Percentiles rank a stretch among this genome's conserved stretches.
Evolutionary conservation across 305 asterid species (phyloP).

Genomic region (Fraxinus paxiana): DNA sequence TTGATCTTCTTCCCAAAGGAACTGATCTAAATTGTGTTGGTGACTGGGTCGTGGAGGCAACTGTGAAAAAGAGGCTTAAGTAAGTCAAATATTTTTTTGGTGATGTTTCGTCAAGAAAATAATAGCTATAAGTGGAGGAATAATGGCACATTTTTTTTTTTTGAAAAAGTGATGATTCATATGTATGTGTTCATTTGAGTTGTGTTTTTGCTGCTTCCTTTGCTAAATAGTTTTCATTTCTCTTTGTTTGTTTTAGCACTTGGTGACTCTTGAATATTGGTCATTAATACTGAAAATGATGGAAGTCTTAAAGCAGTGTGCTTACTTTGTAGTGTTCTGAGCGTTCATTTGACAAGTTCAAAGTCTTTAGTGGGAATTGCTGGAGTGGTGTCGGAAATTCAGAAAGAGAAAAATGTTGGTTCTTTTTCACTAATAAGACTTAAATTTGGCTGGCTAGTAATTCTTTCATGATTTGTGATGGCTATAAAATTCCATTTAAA

Average conservation of each 20-base stretch:
- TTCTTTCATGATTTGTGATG: constrained; percentile 20
- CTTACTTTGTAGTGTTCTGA: constrained; percentile 64
- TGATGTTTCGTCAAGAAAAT: background rate
- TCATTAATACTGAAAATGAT: constrained; percentile 18
- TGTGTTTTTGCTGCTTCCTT: background rate
- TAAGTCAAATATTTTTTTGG: constrained; percentile 32
- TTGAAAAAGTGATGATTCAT: background rate
- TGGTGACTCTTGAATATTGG: background rate
- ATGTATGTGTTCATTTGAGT: background rate
- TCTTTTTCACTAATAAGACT: background rate
- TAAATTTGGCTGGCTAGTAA: constrained; percentile 8
- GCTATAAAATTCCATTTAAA: background rate
- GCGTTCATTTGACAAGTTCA: constrained; percentile 91
- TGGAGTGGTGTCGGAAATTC: constrained; percentile 91
- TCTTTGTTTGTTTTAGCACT: background rate
- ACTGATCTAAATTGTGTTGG: constrained; percentile 92
- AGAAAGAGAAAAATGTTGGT: constrained; percentile 83
- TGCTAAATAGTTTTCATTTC: background rate
- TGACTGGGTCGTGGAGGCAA: constrained; percentile 98
- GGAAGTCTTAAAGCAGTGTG: constrained; percentile 7
- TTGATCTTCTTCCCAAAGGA: constrained; percentile 96
- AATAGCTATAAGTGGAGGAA: background rate
- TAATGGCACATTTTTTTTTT: background rate
- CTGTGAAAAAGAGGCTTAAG: constrained; percentile 93
- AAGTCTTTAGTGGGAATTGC: constrained; percentile 92